Conservation (phyloP, 2,329 filamentous ascomycete genomes). For the Spiromastix sp. region DNA sequence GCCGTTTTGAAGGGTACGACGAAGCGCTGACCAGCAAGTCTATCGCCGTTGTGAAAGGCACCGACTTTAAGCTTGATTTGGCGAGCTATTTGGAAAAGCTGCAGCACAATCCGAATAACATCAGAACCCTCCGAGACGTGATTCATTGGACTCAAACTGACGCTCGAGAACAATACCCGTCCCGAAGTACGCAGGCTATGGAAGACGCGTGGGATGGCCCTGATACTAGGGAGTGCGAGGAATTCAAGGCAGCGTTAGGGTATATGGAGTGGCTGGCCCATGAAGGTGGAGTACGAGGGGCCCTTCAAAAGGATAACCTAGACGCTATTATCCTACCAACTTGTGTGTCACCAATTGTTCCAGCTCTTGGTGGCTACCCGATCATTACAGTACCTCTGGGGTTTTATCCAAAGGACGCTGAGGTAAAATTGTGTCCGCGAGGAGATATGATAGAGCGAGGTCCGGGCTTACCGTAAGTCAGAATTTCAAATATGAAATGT, state of each 20-base stretch:
- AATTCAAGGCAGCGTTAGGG: conserved; percentile 50
- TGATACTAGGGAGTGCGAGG: conserved; percentile 46
- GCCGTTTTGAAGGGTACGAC: conserved; percentile 47
- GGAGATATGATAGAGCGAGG: conserved; percentile 44
- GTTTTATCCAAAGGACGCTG: conserved; percentile 39
- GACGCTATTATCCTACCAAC: conserved; percentile 55
- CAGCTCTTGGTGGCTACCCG: conserved; percentile 49
- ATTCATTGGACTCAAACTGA: conserved; percentile 45
- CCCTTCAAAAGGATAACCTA: conserved; percentile 45
- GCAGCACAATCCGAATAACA: conserved; percentile 44
- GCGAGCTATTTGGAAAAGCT: conserved; percentile 11
- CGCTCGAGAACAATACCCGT: conserved; percentile 48
- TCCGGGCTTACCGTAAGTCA: conserved; percentile 45
- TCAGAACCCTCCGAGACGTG: conserved; percentile 43
- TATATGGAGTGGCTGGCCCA: conserved; percentile 44
- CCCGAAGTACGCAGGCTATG: conserved; percentile 49
- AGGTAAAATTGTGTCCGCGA: conserved; percentile 34
- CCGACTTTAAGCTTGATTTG: conserved; percentile 51
- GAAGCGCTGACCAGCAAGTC: conserved; percentile 30
- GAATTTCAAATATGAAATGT: no score
- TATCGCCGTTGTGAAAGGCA: conserved; percentile 37
- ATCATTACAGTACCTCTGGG: conserved; percentile 56
- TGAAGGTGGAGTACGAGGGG: conserved; percentile 50
- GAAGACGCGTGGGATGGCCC: conserved; percentile 41
- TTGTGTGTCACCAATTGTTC: conserved; percentile 34